Percentiles rank a stretch among this genome's conserved stretches.
Conservation (phyloP, 2,329 filamentous ascomycete genomes). For the Clarireedia paspali region DNA sequence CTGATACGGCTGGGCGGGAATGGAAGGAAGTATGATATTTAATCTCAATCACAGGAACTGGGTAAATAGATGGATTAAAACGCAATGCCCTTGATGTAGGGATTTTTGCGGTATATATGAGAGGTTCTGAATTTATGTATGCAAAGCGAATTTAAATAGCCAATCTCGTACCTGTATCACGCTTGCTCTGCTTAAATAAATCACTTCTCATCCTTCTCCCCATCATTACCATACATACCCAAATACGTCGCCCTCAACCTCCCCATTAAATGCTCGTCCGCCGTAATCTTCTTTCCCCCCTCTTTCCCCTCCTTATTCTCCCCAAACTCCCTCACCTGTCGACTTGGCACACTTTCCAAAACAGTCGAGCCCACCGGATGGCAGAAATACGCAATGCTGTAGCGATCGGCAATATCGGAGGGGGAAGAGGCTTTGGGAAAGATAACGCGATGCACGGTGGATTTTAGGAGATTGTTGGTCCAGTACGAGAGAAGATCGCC, state of each 20-base stretch:
- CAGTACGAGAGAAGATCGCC: constrained; percentile 72
- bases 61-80: too few species aligned
- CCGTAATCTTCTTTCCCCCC: constrained; percentile 48
- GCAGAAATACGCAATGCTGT: constrained; percentile 63
- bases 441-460: constrained; percentile 82
- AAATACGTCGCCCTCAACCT: constrained; percentile 52
- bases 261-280: constrained; percentile 56
- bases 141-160: too few species aligned
- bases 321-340: constrained; percentile 39
- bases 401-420: constrained; percentile 36
- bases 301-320: constrained; percentile 24
- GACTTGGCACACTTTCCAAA: constrained; percentile 53
- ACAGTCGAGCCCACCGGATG: constrained; percentile 49
- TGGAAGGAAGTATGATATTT: too few species aligned
- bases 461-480: constrained; percentile 82
- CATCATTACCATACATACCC: constrained; percentile 41
- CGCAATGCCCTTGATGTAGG: too few species aligned
- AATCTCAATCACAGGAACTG: too few species aligned
- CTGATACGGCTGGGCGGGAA: too few species aligned
- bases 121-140: too few species aligned
- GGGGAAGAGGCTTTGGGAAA: constrained; percentile 41
- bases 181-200: too few species aligned
- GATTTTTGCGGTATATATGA: too few species aligned
- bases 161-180: too few species aligned
- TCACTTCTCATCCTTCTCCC: background rate